These are phyloP conservation scores for cucumber (Cucumis sativus) DNA, from an alignment of 306 rosid genomes.

Conservation along the genomic window Cucumber_9930_V3 NC_026661.2:4103501-4104000, in stretches of 20 bases:
- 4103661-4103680: conserved; percentile 42
- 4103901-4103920: conserved; percentile 31
- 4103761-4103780: conserved; percentile 30
- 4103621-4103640: conserved; percentile 11
- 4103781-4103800: conserved; percentile 36
- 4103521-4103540: conserved; percentile 31
- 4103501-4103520: conserved; percentile 22
- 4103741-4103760: conserved; percentile 28
- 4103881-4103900: conserved; percentile 29
- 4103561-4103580: conserved; percentile 30
- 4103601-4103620: conserved; percentile 14
- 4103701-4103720: conserved; percentile 31
- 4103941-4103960: conserved; percentile 5
- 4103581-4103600: conserved; percentile 35
- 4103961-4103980: neutral
- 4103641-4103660: conserved; percentile 24
- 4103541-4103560: conserved; percentile 30
- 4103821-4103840: conserved; percentile 35
- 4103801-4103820: conserved; percentile 11
- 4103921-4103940: conserved; percentile 19
- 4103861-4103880: conserved; percentile 30
- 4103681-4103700: conserved; percentile 30
- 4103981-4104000: neutral
- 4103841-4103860: conserved; percentile 24
- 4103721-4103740: conserved; percentile 12